Percentiles rank a stretch among this genome's conserved stretches.
Conservation (phyloP, 345 rosid genomes). For the Gossypium stocksii region DNA sequence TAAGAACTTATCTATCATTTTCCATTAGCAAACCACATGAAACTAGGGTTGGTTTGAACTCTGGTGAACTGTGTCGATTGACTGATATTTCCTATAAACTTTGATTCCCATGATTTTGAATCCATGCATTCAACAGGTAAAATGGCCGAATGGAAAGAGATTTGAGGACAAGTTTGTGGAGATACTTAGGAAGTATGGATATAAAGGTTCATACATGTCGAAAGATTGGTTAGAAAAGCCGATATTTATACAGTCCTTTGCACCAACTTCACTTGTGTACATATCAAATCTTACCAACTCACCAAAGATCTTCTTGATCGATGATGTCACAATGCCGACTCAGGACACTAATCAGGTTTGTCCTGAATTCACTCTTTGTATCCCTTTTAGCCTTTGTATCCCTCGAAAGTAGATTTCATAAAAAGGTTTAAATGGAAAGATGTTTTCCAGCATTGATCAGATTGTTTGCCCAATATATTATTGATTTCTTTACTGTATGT, state of each 20-base stretch:
- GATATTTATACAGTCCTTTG: constrained; percentile 86
- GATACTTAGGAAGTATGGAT: constrained; percentile 74
- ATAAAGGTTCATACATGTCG: constrained; percentile 76
- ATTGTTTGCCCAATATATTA: not conserved
- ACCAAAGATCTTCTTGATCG: constrained; percentile 81
- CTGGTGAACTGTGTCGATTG: not conserved
- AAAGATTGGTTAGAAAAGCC: constrained; percentile 80
- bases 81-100: not conserved
- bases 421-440: not conserved
- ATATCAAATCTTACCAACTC: constrained; percentile 58
- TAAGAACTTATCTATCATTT: not conserved
- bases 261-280: constrained; percentile 78
- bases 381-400: too few relatives aligned
- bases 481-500: not conserved
- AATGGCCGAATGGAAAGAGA: constrained; percentile 70
- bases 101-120: constrained; percentile 14
- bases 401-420: not conserved
- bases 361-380: not conserved
- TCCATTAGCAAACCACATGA: not conserved
- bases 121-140: constrained; percentile 45
- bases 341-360: constrained; percentile 92
- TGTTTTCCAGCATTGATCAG: not conserved
- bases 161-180: constrained; percentile 74
- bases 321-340: constrained; percentile 56
- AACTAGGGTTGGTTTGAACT: not conserved